These are phyloP conservation scores for Blastobotrys terrestris DNA, from an alignment of 805 yeast species.

Conservation along the genomic window DNA sequence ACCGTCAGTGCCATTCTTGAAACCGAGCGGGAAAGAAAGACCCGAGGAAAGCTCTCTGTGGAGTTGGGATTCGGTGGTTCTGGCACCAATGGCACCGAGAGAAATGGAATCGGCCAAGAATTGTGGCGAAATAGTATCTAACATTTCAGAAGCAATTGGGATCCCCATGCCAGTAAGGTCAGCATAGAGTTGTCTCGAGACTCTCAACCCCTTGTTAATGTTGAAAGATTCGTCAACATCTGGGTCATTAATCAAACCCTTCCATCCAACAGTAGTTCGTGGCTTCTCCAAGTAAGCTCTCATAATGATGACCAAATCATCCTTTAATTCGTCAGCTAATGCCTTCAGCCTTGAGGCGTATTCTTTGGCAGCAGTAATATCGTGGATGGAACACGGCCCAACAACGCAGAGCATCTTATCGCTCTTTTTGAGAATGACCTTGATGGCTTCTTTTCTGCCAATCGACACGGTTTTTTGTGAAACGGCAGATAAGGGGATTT, in stretches of 20 bases:
- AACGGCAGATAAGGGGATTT: conserved; percentile 57
- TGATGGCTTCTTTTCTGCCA: conserved; percentile 75
- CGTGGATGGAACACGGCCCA: conserved; percentile 97
- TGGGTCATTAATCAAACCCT: conserved; percentile 96
- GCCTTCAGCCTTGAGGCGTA: conserved; percentile 67
- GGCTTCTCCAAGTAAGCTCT: conserved; percentile 98
- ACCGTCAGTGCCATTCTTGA: conserved; percentile 98
- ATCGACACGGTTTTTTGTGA: conserved; percentile 58
- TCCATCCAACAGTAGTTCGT: conserved; percentile 99
- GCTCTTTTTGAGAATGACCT: conserved; percentile 65
- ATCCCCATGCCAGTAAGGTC: conserved; percentile 72
- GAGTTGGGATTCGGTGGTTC: conserved; percentile 96
- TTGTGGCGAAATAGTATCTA: conserved; percentile 97
- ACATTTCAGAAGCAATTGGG: conserved; percentile 97
- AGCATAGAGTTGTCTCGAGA: conserved; percentile 77
- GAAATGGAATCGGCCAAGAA: conserved; percentile 84
- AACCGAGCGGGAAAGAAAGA: conserved; percentile 96
- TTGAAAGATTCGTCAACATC: conserved; percentile 88
- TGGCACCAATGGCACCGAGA: conserved; percentile 97
- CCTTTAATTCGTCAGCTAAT: conserved; percentile 62
- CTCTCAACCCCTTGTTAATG: conserved; percentile 88
- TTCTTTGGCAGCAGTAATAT: conserved; percentile 80
- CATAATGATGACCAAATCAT: conserved; percentile 82
- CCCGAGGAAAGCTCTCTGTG: conserved; percentile 98
- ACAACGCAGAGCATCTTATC: conserved; percentile 84